Conservation (phyloP, 495 filamentous ascomycete species). For the Letharia columbiana region DNA sequence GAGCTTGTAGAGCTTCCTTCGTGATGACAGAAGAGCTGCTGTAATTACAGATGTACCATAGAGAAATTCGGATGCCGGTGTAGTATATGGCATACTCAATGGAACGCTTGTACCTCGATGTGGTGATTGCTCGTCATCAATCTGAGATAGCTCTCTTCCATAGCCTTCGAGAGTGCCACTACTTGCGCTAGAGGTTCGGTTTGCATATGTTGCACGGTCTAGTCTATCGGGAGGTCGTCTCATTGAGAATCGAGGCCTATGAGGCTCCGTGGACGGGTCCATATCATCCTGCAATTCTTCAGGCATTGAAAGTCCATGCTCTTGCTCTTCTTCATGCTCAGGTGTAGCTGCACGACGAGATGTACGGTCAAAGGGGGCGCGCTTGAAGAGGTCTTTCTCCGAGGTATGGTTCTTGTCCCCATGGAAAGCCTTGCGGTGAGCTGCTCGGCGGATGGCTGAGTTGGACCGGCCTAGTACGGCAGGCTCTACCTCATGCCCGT, state of each 20-base stretch:
- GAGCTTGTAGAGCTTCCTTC: conserved; percentile 72
- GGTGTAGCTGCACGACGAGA: conserved; percentile 1
- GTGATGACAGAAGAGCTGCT: conserved; percentile 60
- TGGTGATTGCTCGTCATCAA: neutral
- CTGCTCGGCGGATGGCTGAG: neutral
- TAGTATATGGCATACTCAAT: conserved; percentile 65
- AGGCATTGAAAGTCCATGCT: neutral
- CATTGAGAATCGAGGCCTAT: conserved; percentile 3
- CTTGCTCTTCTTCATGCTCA: neutral
- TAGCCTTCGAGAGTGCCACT: neutral
- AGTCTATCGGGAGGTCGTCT: neutral
- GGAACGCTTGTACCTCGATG: conserved; percentile 21
- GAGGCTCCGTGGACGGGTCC: neutral
- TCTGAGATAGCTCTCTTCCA: neutral
- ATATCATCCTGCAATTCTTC: neutral
- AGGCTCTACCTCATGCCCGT: conserved; percentile 1
- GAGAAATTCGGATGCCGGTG: conserved; percentile 81
- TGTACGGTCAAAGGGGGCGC: neutral
- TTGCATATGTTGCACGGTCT: neutral
- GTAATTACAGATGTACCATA: conserved; percentile 78
- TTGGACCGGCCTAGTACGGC: neutral
- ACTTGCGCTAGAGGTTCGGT: neutral
- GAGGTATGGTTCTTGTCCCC: neutral
- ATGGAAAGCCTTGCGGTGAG: conserved; percentile 4
- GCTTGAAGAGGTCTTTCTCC: neutral